Evolutionary conservation across 2,329 filamentous ascomycete genomes (phyloP), one percentile per base, ranked within the genome.

Genomic region (Rosellinia necatrix): DNA sequence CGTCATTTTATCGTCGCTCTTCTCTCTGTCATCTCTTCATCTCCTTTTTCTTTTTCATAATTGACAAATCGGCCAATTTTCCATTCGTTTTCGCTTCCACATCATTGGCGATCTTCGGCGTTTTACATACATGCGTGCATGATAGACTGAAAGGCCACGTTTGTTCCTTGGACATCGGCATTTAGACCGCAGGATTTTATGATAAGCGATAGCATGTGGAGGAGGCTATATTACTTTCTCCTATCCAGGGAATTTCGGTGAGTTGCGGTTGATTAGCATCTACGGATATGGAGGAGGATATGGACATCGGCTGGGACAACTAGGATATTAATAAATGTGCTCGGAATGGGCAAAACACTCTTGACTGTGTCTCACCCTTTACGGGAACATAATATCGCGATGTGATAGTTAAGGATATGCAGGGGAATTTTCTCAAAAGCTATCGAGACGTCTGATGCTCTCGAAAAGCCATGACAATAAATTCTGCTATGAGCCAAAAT

Each of bases 401-500:
- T 6, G 8, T 12, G 8, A 2, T 38, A 29, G 19, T 2, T 29
- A 19, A 38, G 4, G 17, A 19, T 27, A 12, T 3, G 21, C 9
- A 30, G 3, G 15, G 10, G n/a, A 19, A n/a, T 22, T 15, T 13
- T 15, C 15, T 34, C 1, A 21, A 34, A 2, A 4, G 9, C 13
- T 21, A 25, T 38, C 35, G 22, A 51, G n/a, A 40, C 30, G 25
- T 41, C 25, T 34, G n/a, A n/a, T n/a, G n/a, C n/a, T 34, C 48
- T 38, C 24, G 15, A 15, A 17, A 5, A 41, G n/a, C 22, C 22
- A 24, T 2, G 37, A 32, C 10, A 30, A 12, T 38, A 19, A 47
- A 50, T 42, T 48, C 21, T 47, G 42, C 22, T 43, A 42, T 32
- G 19, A 43, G 22, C 17, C 42, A 35, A 43, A n/a, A 46, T 41